Evolutionary conservation across 257 asterid species (phyloP).

Genomic region (Verbascum thapsus): DNA sequence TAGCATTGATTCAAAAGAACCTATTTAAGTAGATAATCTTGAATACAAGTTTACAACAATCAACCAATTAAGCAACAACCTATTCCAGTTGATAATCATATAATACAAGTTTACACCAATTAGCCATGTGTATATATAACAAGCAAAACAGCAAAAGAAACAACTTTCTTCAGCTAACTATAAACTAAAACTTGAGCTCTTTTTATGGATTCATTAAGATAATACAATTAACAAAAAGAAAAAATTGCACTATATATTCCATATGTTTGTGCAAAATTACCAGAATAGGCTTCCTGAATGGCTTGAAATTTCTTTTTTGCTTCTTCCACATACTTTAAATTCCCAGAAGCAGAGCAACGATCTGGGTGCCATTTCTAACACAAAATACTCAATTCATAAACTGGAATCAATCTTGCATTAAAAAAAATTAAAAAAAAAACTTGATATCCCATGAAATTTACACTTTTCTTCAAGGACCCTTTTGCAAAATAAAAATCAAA

Average conservation of each 20-base stretch:
- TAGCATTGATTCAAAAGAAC: neutral
- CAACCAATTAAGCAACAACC: no score
- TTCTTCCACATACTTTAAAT: constrained; percentile 54
- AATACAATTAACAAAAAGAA: neutral
- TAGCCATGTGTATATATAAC: neutral
- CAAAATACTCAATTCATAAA: constrained; percentile 1
- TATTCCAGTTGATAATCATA: neutral
- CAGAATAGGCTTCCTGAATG: constrained; percentile 85
- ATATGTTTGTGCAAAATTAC: constrained; percentile 34
- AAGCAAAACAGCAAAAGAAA: neutral
- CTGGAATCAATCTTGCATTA: no score
- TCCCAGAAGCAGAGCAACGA: constrained; percentile 68
- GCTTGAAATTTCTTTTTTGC: constrained; percentile 84
- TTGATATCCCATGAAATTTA: neutral
- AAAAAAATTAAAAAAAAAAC: neutral
- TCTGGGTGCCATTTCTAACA: constrained; percentile 93
- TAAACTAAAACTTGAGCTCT: constrained; percentile 1
- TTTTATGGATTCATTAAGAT: neutral
- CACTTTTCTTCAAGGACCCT: neutral
- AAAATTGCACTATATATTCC: neutral
- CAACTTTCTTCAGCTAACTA: neutral
- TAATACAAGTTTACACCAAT: neutral
- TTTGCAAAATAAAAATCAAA: no score
- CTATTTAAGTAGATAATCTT: neutral
- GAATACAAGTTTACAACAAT: neutral